A percentile compares a stretch with the other conserved stretches of the same genome.
Conservation (phyloP, 257 asterid genomes). For the Linaria vulgaris region DNA sequence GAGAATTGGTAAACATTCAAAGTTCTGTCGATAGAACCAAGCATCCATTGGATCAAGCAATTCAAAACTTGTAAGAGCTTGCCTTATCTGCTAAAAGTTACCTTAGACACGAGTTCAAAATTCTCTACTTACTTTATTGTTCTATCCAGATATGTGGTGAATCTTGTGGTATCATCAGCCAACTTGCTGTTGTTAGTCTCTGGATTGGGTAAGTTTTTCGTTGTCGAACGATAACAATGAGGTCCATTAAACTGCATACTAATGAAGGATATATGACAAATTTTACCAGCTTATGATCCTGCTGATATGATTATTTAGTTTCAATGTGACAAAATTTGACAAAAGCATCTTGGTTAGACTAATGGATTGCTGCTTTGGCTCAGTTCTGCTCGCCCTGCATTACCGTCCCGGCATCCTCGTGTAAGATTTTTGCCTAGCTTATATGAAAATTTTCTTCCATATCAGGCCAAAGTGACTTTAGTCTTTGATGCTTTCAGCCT, state of each 20-base stretch:
- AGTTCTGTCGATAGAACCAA: constrained; percentile 29
- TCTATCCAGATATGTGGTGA: constrained; percentile 37
- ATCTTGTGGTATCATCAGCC: constrained; percentile 39
- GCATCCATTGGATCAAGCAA: constrained; percentile 35
- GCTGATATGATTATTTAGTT: constrained; percentile 22
- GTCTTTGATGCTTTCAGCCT: constrained; percentile 32
- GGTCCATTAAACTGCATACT: too few species aligned
- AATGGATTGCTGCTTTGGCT: constrained; percentile 57
- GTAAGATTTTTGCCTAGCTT: constrained; percentile 36
- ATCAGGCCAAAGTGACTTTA: neutral
- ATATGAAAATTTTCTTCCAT: neutral
- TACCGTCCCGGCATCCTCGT: constrained; percentile 47
- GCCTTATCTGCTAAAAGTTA: neutral
- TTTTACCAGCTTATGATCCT: neutral
- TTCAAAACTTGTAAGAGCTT: constrained; percentile 37
- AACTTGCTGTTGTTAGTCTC: constrained; percentile 43
- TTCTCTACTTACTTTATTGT: neutral
- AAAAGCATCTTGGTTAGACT: constrained; percentile 42
- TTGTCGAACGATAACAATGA: neutral
- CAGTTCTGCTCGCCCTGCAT: constrained; percentile 50
- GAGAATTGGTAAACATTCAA: constrained; percentile 35
- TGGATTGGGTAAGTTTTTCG: constrained; percentile 45
- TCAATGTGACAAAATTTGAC: constrained; percentile 32
- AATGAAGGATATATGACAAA: too few species aligned
- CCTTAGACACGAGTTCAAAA: neutral